Conservation (phyloP, 352 stramenopile genomes). For the Phytophthora lateralis region DNA sequence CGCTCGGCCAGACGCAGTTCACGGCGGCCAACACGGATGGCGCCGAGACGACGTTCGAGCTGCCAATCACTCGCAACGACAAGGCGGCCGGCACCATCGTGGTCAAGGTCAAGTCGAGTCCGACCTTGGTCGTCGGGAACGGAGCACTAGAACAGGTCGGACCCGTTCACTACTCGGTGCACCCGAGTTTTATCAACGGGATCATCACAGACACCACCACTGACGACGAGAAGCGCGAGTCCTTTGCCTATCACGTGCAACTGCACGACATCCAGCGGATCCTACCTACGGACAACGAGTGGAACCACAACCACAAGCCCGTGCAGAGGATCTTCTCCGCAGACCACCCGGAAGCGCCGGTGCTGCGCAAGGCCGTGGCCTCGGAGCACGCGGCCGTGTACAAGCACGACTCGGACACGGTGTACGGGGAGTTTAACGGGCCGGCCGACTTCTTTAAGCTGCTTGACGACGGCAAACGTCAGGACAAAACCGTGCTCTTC, state of each 20-base stretch:
- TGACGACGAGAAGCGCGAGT: constrained; percentile 29
- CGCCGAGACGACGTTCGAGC: constrained; percentile 10
- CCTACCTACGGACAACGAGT: constrained; percentile 33
- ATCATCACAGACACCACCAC: constrained; percentile 31
- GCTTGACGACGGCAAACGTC: constrained; percentile 26
- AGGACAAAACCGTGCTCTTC: constrained; percentile 40
- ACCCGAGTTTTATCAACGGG: constrained; percentile 30
- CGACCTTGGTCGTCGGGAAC: neutral
- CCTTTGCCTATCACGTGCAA: constrained; percentile 34
- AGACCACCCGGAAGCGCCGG: constrained; percentile 29
- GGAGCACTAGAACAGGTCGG: constrained; percentile 28
- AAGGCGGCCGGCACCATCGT: constrained; percentile 27
- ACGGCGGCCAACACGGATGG: constrained; percentile 20
- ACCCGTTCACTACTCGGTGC: constrained; percentile 41
- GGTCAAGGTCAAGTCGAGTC: constrained; percentile 34
- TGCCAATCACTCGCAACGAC: constrained; percentile 13
- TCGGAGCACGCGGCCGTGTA: constrained; percentile 39
- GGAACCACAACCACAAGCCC: constrained; percentile 37
- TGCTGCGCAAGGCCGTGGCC: constrained; percentile 28
- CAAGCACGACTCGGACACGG: constrained; percentile 25
- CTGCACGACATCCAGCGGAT: constrained; percentile 33
- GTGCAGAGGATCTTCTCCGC: constrained; percentile 37
- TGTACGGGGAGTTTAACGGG: constrained; percentile 18
- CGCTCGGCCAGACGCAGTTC: constrained; percentile 23
- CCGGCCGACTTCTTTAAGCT: constrained; percentile 38